Evolutionary conservation across 2,329 filamentous ascomycete species (phyloP).

Genomic region (Onygena corvina): DNA sequence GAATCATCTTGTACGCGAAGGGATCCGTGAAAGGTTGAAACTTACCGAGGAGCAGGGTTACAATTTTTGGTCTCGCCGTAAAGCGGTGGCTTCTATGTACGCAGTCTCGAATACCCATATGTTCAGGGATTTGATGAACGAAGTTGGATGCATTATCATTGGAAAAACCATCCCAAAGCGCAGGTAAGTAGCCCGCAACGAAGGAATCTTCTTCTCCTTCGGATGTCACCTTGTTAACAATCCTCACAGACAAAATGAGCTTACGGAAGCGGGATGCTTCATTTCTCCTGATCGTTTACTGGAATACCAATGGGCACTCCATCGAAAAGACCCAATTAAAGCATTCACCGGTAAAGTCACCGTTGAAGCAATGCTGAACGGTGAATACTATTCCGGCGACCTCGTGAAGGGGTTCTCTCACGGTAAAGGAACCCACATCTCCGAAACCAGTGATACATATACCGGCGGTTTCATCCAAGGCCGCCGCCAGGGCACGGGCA

Average conservation of each 20-base stretch:
- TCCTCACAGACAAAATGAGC: slow-evolving; percentile 22
- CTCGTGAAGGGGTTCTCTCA: slow-evolving; percentile 41
- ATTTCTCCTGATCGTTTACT: slow-evolving; percentile 29
- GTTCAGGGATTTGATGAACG: slow-evolving; percentile 24
- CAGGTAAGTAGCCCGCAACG: neutral
- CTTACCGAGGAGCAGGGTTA: slow-evolving; percentile 31
- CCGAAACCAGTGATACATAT: slow-evolving; percentile 45
- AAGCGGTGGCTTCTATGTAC: slow-evolving; percentile 24
- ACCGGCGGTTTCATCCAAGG: slow-evolving; percentile 43
- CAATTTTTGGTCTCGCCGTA: slow-evolving; percentile 32
- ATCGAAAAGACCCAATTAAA: slow-evolving; percentile 36
- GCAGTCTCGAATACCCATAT: slow-evolving; percentile 24
- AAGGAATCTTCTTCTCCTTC: slow-evolving; percentile 5
- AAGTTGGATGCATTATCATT: neutral
- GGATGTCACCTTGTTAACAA: slow-evolving; percentile 11
- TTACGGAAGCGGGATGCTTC: slow-evolving; percentile 27
- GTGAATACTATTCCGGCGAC: slow-evolving; percentile 45
- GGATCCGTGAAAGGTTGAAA: slow-evolving; percentile 30
- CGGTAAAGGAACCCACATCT: slow-evolving; percentile 44
- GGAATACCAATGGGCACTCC: slow-evolving; percentile 35
- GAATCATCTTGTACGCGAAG: slow-evolving; percentile 30
- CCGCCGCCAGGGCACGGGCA: slow-evolving; percentile 44
- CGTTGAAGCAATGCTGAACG: slow-evolving; percentile 42
- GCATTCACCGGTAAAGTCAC: slow-evolving; percentile 38
- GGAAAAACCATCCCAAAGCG: slow-evolving; percentile 2